phyloP scores from a whole-genome alignment of 192 early-diverging fungal genomes.

The Coemansia sp. region DNA sequence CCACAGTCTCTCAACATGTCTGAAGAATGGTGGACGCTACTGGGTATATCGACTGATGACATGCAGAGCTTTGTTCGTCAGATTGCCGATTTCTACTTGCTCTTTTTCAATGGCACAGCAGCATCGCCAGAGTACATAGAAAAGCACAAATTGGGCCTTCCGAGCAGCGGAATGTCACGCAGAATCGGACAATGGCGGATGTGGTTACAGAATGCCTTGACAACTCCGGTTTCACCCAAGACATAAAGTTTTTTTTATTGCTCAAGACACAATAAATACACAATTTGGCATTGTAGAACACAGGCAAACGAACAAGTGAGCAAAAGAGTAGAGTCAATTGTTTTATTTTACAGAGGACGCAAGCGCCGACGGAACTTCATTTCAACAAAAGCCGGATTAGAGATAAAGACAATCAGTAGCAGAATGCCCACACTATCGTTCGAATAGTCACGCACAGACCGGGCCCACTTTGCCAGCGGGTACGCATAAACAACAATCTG shows the following conservation, averaged over 20 bases:
- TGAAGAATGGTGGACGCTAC: conserved; percentile 34
- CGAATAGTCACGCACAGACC: conserved; percentile 45
- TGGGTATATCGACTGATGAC: conserved; percentile 34
- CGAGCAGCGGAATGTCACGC: conserved; percentile 40
- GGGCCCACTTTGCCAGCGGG: conserved; percentile 38
- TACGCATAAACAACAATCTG: conserved; percentile 51
- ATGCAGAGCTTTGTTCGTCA: conserved; percentile 51
- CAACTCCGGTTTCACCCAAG: conserved; percentile 15
- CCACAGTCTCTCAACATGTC: conserved; percentile 13
- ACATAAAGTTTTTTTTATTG: not conserved
- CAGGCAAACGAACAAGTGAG: not conserved
- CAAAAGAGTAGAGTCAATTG: not conserved
- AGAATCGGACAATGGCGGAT: conserved; percentile 45
- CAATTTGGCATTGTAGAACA: not conserved
- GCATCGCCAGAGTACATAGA: conserved; percentile 35
- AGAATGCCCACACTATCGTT: conserved; percentile 53
- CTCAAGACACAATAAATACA: not conserved
- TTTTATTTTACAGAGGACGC: conserved; percentile 3
- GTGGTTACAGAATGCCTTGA: conserved; percentile 14
- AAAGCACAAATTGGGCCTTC: conserved; percentile 32
- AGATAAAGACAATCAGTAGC: conserved; percentile 47
- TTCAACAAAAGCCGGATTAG: conserved; percentile 53
- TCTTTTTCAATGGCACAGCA: conserved; percentile 38
- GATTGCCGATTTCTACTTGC: conserved; percentile 49
- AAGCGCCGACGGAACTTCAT: conserved; percentile 24